phyloP scores from a whole-genome alignment of 768 basidiomycete species.

The Lactarius quietus region DNA sequence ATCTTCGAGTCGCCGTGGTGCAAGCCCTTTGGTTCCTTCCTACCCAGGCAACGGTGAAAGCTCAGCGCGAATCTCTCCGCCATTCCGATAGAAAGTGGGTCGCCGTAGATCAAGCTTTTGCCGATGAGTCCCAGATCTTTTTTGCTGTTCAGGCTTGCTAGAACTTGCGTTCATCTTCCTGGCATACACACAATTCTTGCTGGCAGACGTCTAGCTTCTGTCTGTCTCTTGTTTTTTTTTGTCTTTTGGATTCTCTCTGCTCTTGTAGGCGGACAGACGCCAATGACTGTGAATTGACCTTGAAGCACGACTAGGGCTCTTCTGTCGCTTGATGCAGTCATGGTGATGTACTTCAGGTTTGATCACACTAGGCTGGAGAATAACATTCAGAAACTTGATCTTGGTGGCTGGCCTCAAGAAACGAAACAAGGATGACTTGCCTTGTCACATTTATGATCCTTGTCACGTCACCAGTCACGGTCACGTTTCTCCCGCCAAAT shows the following conservation, averaged over 20 bases:
- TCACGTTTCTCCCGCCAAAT: neutral
- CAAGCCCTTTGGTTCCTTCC: too few species aligned
- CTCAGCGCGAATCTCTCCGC: neutral
- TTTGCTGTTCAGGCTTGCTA: neutral
- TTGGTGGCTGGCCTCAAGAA: neutral
- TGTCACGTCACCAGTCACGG: slow-evolving; percentile 1
- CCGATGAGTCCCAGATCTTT: slow-evolving; percentile 1
- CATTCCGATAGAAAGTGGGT: neutral
- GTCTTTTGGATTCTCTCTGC: neutral
- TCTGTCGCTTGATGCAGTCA: slow-evolving; percentile 18
- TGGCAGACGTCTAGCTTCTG: neutral
- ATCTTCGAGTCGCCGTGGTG: neutral
- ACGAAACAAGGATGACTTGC: slow-evolving; percentile 10
- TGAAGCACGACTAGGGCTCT: slow-evolving; percentile 13
- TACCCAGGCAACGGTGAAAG: neutral
- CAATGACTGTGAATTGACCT: neutral
- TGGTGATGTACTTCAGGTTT: slow-evolving; percentile 4
- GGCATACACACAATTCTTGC: neutral
- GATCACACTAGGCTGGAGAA: slow-evolving; percentile 15
- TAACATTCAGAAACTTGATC: slow-evolving; percentile 11
- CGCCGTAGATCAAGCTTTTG: neutral
- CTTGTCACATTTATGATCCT: neutral
- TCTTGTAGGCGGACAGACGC: neutral
- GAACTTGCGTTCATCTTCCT: neutral
- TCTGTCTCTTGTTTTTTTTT: neutral